A percentile compares a stretch with the other conserved stretches of the same genome.
Evolutionary conservation across 352 stramenopile genomes (phyloP).

Genomic region (Phytopythium helicoides): DNA sequence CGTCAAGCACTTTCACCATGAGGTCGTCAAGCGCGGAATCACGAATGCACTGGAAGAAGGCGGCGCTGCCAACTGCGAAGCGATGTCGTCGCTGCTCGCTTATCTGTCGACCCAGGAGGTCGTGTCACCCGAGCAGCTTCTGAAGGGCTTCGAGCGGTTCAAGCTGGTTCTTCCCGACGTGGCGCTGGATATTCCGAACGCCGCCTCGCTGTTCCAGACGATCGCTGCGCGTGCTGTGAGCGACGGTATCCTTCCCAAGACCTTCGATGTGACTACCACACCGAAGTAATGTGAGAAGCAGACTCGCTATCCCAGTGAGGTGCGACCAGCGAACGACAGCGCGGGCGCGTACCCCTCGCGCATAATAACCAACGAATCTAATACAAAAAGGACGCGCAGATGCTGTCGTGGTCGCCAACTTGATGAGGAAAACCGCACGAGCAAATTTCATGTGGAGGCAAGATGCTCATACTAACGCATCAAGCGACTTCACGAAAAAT

Average conservation of each 20-base stretch:
- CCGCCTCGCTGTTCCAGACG: constrained; percentile 38
- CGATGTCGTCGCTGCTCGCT: constrained; percentile 75
- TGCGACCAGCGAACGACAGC: not conserved
- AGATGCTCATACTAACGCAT: not conserved
- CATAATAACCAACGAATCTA: not conserved
- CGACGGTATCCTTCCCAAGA: constrained; percentile 38
- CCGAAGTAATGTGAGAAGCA: constrained; percentile 15
- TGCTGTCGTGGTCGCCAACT: not conserved
- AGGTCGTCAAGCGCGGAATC: constrained; percentile 90
- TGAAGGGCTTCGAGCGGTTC: constrained; percentile 84
- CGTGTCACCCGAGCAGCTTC: constrained; percentile 52
- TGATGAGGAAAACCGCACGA: not conserved
- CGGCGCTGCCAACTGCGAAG: constrained; percentile 37
- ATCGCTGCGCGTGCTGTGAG: constrained; percentile 42
- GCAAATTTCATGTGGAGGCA: no score
- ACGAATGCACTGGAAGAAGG: constrained; percentile 55
- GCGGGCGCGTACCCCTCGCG: no score
- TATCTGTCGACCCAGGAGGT: constrained; percentile 71
- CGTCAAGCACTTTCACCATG: constrained; percentile 95
- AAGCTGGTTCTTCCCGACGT: constrained; percentile 64
- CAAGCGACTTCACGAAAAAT: no score
- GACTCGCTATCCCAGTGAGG: constrained; percentile 5
- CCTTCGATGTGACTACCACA: constrained; percentile 41
- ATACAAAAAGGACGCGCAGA: not conserved
- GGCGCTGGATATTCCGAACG: constrained; percentile 66